phyloP scores from a whole-genome alignment of 2,329 filamentous ascomycete species.

The Metarhizium guizhouense region DNA sequence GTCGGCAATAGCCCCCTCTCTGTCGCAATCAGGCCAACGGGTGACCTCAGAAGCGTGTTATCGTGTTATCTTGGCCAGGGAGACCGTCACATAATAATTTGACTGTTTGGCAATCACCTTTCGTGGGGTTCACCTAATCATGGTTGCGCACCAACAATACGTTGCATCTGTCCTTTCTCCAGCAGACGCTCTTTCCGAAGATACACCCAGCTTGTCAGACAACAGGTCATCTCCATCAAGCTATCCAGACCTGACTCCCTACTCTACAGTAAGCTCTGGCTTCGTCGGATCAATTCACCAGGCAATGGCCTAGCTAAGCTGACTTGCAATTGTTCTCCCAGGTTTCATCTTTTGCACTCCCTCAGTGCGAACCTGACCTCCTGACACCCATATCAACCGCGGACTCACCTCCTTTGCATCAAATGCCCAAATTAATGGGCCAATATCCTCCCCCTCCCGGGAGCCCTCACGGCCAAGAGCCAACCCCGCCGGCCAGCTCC shows the following conservation, averaged over 20 bases:
- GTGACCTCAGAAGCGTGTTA: neutral
- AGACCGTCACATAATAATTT: neutral
- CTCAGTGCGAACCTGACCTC: constrained; percentile 33
- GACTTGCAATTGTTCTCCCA: constrained; percentile 3
- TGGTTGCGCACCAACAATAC: constrained; percentile 27
- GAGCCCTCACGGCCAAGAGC: constrained; percentile 31
- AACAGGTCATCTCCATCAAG: constrained; percentile 15
- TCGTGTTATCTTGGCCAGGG: neutral
- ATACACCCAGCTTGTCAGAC: constrained; percentile 16
- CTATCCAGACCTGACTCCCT: constrained; percentile 22
- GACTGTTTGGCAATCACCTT: constrained; percentile 1
- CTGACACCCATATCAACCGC: constrained; percentile 43
- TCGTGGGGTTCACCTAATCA: constrained; percentile 16
- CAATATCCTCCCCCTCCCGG: constrained; percentile 30
- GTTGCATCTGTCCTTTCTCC: constrained; percentile 23
- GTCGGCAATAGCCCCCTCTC: neutral
- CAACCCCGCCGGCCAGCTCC: constrained; percentile 38
- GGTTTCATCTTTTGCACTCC: constrained; percentile 23
- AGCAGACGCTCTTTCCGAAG: constrained; percentile 20
- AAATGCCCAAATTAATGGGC: constrained; percentile 31
- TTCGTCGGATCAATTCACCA: neutral
- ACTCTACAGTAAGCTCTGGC: constrained; percentile 22
- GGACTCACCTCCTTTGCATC: constrained; percentile 38
- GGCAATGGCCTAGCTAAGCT: neutral
- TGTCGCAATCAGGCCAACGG: neutral